phyloP scores from a whole-genome alignment of 805 yeast species.

The Ogataea trehaloabstinens region DNA sequence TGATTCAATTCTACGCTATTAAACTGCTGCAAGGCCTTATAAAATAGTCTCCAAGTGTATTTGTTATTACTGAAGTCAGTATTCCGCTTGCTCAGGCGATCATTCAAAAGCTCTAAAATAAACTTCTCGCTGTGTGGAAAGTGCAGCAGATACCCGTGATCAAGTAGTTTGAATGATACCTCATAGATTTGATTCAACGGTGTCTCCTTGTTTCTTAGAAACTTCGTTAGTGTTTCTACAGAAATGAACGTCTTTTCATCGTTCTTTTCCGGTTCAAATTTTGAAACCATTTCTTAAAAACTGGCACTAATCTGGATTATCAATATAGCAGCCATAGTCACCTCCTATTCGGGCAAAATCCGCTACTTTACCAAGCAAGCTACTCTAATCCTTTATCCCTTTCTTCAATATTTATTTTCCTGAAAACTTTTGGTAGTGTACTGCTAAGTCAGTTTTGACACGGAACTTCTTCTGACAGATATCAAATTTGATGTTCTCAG shows the following conservation, averaged over 20 bases:
- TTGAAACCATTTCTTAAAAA: not conserved
- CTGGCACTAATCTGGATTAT: not conserved
- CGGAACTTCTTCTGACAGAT: too few species aligned
- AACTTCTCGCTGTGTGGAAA: slow-evolving; percentile 58
- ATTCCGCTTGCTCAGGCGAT: slow-evolving; percentile 53
- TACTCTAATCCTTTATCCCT: too few species aligned
- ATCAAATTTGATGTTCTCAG: too few species aligned
- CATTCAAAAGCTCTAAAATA: slow-evolving; percentile 57
- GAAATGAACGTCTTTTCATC: slow-evolving; percentile 15
- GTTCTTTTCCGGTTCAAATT: not conserved
- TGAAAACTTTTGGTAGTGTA: too few species aligned
- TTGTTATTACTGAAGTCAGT: slow-evolving; percentile 40
- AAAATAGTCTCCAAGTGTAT: slow-evolving; percentile 51
- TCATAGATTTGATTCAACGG: slow-evolving; percentile 40
- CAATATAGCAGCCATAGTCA: too few species aligned
- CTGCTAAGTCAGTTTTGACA: too few species aligned
- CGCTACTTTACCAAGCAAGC: too few species aligned
- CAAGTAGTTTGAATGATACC: slow-evolving; percentile 34
- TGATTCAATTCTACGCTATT: slow-evolving; percentile 18
- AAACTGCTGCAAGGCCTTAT: slow-evolving; percentile 28
- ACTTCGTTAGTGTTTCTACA: slow-evolving; percentile 54
- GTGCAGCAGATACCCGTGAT: slow-evolving; percentile 32
- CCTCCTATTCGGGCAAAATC: too few species aligned
- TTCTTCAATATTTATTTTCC: too few species aligned
- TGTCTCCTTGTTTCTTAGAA: slow-evolving; percentile 53